Percentiles rank a stretch among this genome's conserved stretches.
phyloP scores from a whole-genome alignment of 495 filamentous ascomycete genomes.

The Penicillium parvum region DNA sequence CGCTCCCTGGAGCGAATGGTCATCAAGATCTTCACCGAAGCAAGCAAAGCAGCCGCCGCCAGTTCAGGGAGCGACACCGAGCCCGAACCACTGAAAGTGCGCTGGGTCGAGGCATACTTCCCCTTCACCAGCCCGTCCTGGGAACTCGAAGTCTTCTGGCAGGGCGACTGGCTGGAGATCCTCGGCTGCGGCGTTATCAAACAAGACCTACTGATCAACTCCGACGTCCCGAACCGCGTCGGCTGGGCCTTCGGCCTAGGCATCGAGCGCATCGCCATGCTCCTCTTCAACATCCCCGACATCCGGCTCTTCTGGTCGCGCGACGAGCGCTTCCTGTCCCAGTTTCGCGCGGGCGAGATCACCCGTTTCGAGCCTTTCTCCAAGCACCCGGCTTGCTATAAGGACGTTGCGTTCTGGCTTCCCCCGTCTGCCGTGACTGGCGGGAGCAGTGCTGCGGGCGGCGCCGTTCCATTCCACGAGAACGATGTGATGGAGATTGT shows the following conservation, averaged over 20 bases:
- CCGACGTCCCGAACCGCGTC: slow-evolving; percentile 66
- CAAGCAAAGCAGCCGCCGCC: slow-evolving; percentile 58
- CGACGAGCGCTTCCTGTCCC: slow-evolving; percentile 74
- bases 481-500: slow-evolving; percentile 98
- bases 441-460: slow-evolving; percentile 48
- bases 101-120: slow-evolving; percentile 96
- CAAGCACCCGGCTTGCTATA: slow-evolving; percentile 79
- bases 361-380: slow-evolving; percentile 79
- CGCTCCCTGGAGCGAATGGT: slow-evolving; percentile 84
- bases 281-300: slow-evolving; percentile 91
- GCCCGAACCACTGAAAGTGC: slow-evolving; percentile 69
- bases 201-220: slow-evolving; percentile 72
- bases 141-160: slow-evolving; percentile 95
- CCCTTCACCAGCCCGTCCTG: slow-evolving; percentile 93
- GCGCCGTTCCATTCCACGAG: slow-evolving; percentile 65
- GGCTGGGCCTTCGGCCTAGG: slow-evolving; percentile 97
- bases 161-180: slow-evolving; percentile 91
- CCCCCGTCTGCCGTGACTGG: slow-evolving; percentile 41
- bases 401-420: slow-evolving; percentile 94
- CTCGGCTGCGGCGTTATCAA: slow-evolving; percentile 88
- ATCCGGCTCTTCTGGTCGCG: slow-evolving; percentile 96
- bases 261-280: slow-evolving; percentile 91
- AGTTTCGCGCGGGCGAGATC: slow-evolving; percentile 69
- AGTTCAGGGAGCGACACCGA: slow-evolving; percentile 42
- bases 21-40: slow-evolving; percentile 79